A percentile compares a stretch with the other conserved stretches of the same genome.
phyloP scores from a whole-genome alignment of 805 yeast genomes.

The Saccharomycopsis vini region DNA sequence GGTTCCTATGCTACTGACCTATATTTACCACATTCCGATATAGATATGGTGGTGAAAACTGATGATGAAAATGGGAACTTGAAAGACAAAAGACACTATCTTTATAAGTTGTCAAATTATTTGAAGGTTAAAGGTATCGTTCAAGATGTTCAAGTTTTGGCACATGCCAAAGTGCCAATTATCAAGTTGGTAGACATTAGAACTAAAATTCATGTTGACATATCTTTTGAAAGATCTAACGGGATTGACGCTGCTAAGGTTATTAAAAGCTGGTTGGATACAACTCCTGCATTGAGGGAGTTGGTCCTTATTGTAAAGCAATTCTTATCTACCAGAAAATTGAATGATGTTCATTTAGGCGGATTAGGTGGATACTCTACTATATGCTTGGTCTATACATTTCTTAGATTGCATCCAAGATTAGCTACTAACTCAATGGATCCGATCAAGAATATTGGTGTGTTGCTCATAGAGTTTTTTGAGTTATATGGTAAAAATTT shows the following conservation, averaged over 20 bases:
- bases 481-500: constrained; percentile 87
- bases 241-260: constrained; percentile 77
- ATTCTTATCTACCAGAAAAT: constrained; percentile 64
- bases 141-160: constrained; percentile 69
- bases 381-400: constrained; percentile 78
- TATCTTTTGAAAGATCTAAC: constrained; percentile 79
- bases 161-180: constrained; percentile 89
- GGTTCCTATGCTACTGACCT: constrained; percentile 93
- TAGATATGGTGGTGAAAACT: constrained; percentile 83
- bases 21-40: constrained; percentile 90
- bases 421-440: constrained; percentile 56
- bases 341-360: constrained; percentile 85
- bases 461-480: constrained; percentile 80
- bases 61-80: constrained; percentile 22
- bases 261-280: constrained; percentile 64
- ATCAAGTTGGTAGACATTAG: constrained; percentile 76
- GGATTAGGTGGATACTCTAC: constrained; percentile 93
- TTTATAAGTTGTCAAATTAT: constrained; percentile 66
- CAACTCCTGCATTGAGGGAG: constrained; percentile 74
- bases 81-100: constrained; percentile 49
- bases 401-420: constrained; percentile 72
- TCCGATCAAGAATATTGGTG: constrained; percentile 72
- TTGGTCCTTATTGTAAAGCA: constrained; percentile 77
- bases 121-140: constrained; percentile 57
- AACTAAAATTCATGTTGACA: constrained; percentile 70